Evolutionary conservation across 176 grass and related monocot genomes (phyloP), one percentile per base, ranked within the genome.

Genomic region (Pharus latifolius): DNA sequence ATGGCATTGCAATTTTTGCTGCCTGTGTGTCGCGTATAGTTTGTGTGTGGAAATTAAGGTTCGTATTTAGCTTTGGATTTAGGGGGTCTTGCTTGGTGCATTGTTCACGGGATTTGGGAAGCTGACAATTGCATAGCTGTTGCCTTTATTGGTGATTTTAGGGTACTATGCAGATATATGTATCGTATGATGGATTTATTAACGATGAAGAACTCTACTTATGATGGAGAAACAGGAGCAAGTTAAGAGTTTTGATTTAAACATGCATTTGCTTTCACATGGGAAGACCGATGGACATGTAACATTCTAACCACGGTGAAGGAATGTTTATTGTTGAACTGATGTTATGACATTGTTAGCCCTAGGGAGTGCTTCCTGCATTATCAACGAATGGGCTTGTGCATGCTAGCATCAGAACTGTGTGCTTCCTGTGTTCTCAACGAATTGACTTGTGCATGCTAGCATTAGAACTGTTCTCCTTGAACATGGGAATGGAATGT

Each of bases 261-360:
- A 46, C 4, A 13, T 44, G 40, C 18, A 22, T 58, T 22, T 22
- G 11, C 4, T 43, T 46, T 42, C 31, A 16, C 27, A 60, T 47
- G 1, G 3, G 25, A 5, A 10, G n/a, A n/a, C 27, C n/a, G n/a
- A n/a, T 56, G 28, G 42, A 31, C 16, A 49, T 70, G 41, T 20
- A 63, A 38, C 1, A 65, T 56, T 12, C 30, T 22, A 62, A 14
- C 20, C 54, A 61, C 46, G 9, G 22, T 16, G 57, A 71, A 65
- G 24, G 19, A 29, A 49, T 79, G 28, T 22, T 47, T 61, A 67
- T 70, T 76, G 35, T n/a, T 46, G 16, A 78, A 53, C 47, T 20
- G 23, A 52, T 44, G 16, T 52, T 1, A 40, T 28, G n/a, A n/a
- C n/a, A n/a, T n/a, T 28, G 32, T 63, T 75, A 15, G 23, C 30